phyloP scores from a whole-genome alignment of 768 basidiomycete genomes.

The Naganishia vishniacii region DNA sequence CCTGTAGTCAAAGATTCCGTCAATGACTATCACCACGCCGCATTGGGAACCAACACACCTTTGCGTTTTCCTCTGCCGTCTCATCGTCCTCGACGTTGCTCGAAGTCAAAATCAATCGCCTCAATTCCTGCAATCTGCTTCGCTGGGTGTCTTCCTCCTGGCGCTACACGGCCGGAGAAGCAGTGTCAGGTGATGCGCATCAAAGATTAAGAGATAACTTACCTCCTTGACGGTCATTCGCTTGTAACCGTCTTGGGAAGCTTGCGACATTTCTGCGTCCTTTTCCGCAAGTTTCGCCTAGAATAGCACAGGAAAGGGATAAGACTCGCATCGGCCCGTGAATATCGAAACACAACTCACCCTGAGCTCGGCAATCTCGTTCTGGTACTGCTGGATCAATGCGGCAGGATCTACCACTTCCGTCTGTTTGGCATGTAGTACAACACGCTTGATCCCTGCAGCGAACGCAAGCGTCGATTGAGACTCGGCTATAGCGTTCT shows the following conservation, averaged over 20 bases:
- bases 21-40: background rate
- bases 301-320: background rate
- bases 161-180: slow-evolving; percentile 16
- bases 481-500: slow-evolving; percentile 70
- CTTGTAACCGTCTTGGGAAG: slow-evolving; percentile 72
- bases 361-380: slow-evolving; percentile 88
- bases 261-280: slow-evolving; percentile 66
- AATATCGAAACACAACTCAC: slow-evolving; percentile 54
- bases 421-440: slow-evolving; percentile 83
- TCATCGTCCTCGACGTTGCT: slow-evolving; percentile 57
- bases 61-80: slow-evolving; percentile 12
- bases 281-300: slow-evolving; percentile 49
- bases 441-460: slow-evolving; percentile 81
- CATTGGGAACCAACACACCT: background rate
- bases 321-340: slow-evolving; percentile 46
- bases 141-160: slow-evolving; percentile 37
- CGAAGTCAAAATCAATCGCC: slow-evolving; percentile 57
- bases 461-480: slow-evolving; percentile 87
- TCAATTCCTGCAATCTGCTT: slow-evolving; percentile 43
- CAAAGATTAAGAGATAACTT: background rate
- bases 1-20: background rate
- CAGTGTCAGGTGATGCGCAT: background rate
- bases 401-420: slow-evolving; percentile 90
- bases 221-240: slow-evolving; percentile 29
- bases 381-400: slow-evolving; percentile 84